These are phyloP conservation scores for Firmiana major DNA, from an alignment of 345 rosid species.

Conservation along the genomic window DNA sequence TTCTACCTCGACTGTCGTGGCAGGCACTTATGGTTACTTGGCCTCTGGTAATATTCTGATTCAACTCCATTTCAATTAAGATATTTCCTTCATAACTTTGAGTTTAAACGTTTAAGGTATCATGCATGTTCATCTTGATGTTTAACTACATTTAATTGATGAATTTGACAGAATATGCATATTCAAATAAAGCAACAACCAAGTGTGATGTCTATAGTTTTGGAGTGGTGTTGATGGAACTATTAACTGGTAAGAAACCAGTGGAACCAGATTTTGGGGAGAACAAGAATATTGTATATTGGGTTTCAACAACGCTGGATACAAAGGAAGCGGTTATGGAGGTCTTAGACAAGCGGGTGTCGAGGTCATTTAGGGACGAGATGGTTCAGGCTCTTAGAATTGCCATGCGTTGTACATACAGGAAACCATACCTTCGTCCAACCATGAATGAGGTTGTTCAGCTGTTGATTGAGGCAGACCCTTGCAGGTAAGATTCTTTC, in stretches of 20 bases:
- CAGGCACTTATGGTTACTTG: conserved; percentile 91
- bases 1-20: conserved; percentile 73
- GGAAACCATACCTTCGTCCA: conserved; percentile 62
- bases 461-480: conserved; percentile 62
- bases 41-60: conserved; percentile 62
- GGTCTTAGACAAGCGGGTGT: conserved; percentile 59
- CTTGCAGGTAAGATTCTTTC: conserved; percentile 43
- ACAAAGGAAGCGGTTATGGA: conserved; percentile 70
- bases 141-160: neutral
- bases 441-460: conserved; percentile 89
- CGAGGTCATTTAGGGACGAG: conserved; percentile 60
- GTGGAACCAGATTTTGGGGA: conserved; percentile 75
- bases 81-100: neutral
- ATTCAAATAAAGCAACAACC: conserved; percentile 75
- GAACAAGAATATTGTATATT: conserved; percentile 71
- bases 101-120: neutral
- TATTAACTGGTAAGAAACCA: conserved; percentile 80
- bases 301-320: conserved; percentile 73
- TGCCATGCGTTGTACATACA: conserved; percentile 73
- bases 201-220: conserved; percentile 93
- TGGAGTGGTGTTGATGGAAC: conserved; percentile 87
- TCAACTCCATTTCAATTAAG: neutral
- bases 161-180: conserved; percentile 70
- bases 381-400: conserved; percentile 68
- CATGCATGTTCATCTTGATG: neutral